Evolutionary conservation across 768 basidiomycete species (phyloP), one percentile per base, ranked within the genome.

Genomic region (Boletus rubropictus): DNA sequence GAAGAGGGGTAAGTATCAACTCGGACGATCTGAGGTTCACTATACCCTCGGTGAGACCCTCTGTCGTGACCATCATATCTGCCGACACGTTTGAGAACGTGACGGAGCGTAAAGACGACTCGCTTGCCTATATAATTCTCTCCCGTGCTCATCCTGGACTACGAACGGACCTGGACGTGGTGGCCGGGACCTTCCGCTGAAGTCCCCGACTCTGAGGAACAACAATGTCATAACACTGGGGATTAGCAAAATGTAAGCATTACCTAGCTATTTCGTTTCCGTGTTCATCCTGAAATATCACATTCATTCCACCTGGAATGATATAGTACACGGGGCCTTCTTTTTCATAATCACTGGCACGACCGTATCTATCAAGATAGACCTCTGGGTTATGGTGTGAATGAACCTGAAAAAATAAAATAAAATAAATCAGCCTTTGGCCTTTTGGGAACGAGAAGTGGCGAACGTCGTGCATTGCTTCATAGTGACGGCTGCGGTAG

Each of bases 181-280:
- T 27, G 61, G 38, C 18, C 55, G 53, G 20, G 53, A 50, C 48
- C 63, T 63, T 45, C 59, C 56, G 25, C 51, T 65, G 53, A 78
- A 80, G 44, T 80, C 74, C 7, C 79, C 80, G 17, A 81, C 76
- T 56, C 80, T 82, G 44, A 14, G 40, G 22, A 50, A 8, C 15
- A 24, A 7, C 15, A 14, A 40, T 22, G 40, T 54, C 11, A 52
- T 17, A 8, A 43, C 15, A 29, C 20, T 3, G 2, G 6, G 12
- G n/a, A 4, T 28, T 11, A 1, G 8, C 3, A 17, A 14, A 45
- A 37, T 27, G 37, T 27, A 38, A 29, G 37, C 32, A 58, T 44
- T 65, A 80, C 83, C 83, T 77, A 3, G 77, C 76, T 21, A 84
- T 78, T 55, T 81, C 81, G 45, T 78, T 75, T 18, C 84, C 84